Conservation (phyloP, 1,139 yeast species). For the Suhomyces panamericanus region DNA sequence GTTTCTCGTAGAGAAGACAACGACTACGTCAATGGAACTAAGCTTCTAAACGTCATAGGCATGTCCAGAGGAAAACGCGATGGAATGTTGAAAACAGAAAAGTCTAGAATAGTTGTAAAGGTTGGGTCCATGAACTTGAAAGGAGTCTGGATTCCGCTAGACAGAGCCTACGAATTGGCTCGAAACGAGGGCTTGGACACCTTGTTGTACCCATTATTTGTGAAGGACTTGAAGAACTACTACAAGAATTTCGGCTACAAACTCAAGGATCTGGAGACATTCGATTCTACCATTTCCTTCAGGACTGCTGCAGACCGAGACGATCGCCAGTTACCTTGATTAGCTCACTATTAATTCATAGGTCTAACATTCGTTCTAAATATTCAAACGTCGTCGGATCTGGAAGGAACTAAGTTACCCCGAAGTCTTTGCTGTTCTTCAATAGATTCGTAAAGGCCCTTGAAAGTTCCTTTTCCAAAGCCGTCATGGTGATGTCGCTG, state of each 20-base stretch:
- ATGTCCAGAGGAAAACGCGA: slow-evolving; percentile 60
- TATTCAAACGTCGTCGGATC: neutral
- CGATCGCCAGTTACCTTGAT: neutral
- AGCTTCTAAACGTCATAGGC: slow-evolving; percentile 54
- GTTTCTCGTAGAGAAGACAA: slow-evolving; percentile 56
- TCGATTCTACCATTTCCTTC: neutral
- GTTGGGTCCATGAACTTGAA: slow-evolving; percentile 56
- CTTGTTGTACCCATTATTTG: slow-evolving; percentile 47
- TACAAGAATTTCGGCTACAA: slow-evolving; percentile 31
- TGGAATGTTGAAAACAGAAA: slow-evolving; percentile 54
- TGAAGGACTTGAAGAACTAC: slow-evolving; percentile 40
- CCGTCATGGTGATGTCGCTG: slow-evolving; percentile 80
- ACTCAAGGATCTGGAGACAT: slow-evolving; percentile 15
- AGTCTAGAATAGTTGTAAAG: slow-evolving; percentile 46
- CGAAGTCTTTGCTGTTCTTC: slow-evolving; percentile 60
- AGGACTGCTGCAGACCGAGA: neutral
- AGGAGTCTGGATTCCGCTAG: slow-evolving; percentile 60
- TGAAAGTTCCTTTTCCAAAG: slow-evolving; percentile 86
- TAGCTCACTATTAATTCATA: no score
- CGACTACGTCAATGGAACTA: slow-evolving; percentile 56
- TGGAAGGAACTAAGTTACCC: slow-evolving; percentile 40
- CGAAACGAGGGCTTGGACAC: slow-evolving; percentile 46
- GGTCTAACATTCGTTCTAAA: neutral
- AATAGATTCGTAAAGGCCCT: slow-evolving; percentile 74
- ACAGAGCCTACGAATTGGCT: slow-evolving; percentile 53